phyloP scores from a whole-genome alignment of 2,329 filamentous ascomycete species.

The Ascochyta pisi region DNA sequence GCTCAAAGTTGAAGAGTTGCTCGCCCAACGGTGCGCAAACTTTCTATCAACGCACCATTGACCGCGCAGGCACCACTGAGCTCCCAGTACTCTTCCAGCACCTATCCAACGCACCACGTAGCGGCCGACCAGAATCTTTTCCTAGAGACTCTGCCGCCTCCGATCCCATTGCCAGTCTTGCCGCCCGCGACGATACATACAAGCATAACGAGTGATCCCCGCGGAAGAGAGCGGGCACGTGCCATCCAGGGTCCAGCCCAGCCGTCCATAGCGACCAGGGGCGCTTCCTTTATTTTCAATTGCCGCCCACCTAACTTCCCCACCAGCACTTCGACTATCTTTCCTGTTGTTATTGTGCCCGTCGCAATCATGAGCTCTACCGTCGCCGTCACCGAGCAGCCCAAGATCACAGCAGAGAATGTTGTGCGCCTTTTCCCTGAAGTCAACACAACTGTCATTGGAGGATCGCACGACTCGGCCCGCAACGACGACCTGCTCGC shows the following conservation, averaged over 20 bases:
- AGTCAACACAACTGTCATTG: conserved; percentile 67
- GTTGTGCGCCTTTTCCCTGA: conserved; percentile 91
- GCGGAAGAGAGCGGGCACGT: too few relatives aligned
- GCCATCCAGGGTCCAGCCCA: conserved; percentile 10
- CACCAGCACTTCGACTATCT: conserved; percentile 12
- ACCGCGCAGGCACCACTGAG: too few relatives aligned
- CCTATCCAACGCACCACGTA: too few relatives aligned
- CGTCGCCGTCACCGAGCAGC: conserved; percentile 47
- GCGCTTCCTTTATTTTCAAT: conserved; percentile 5
- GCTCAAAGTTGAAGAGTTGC: too few relatives aligned
- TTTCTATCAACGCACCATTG: too few relatives aligned
- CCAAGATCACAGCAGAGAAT: conserved; percentile 81
- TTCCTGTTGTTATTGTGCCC: not conserved
- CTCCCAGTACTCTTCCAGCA: too few relatives aligned
- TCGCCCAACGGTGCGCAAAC: too few relatives aligned
- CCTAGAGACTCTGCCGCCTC: too few relatives aligned
- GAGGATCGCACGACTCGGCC: conserved; percentile 66
- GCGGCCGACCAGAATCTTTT: too few relatives aligned
- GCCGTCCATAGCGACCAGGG: not conserved
- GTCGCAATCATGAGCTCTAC: conserved; percentile 44
- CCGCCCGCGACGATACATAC: too few relatives aligned
- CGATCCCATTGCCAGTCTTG: too few relatives aligned
- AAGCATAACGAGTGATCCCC: not conserved
- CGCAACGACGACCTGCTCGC: conserved; percentile 72
- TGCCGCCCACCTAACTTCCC: conserved; percentile 12